Evolutionary conservation across 345 rosid species (phyloP), one percentile per base, ranked within the genome.

Genomic region (Brassica incana): DNA sequence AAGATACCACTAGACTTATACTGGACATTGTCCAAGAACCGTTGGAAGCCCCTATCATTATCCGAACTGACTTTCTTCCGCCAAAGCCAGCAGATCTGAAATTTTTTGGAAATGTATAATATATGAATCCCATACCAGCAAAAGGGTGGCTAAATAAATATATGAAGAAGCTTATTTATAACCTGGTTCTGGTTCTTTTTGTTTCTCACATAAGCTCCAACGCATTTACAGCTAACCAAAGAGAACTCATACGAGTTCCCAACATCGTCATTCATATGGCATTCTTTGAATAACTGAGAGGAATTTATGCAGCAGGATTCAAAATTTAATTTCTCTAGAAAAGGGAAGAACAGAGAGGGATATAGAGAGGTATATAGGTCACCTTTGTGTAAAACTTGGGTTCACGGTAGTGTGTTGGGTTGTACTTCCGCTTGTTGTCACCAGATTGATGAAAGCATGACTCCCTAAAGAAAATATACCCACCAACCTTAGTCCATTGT

Each of bases 41-140:
- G 93, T 82, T 93, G 99, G 85, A 95, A 93, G n/a, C 92, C 93
- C 75, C 88, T 90, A 33, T 95, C 99, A 25, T 89, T 87, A 63
- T 90, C 85, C 60, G 97, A 88, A 75, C 78, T 77, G 23, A 90
- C 90, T 72, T 95, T 95, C 84, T 95, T 95, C 85, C 91, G 88
- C 97, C 97, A 95, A 68, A 78, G 80, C 99, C 99, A 95, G 88
- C 98, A 91, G 82, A 95, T 93, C 99, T 95, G 97, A 67, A 88
- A 18, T 33, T 35, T 70, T 5, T 73, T 76, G 67, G 33, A 80
- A 67, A 52, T 1, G 25, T 32, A 45, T 58, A 65, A 52, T 52
- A 12, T 56, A 64, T 68, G 35, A 67, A 78, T 72, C 56, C 4
- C 59, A 65, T 71, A 35, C 68, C 60, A 33, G 67, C 50, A 23